Evolutionary conservation across 2,329 filamentous ascomycete genomes (phyloP).

Genomic region (Cladophialophora exuberans): DNA sequence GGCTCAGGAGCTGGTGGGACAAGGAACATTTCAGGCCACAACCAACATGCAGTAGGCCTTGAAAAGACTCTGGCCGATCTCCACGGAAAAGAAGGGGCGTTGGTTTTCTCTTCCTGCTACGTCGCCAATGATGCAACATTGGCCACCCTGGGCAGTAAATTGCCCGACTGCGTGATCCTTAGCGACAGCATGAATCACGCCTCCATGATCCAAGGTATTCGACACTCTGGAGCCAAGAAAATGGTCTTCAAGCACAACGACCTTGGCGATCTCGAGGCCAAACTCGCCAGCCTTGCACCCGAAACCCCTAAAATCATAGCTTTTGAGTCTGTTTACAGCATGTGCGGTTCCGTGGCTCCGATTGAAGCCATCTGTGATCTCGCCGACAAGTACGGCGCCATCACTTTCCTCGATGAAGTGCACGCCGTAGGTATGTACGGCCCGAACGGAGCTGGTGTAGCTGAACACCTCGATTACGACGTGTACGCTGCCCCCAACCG

Average conservation of each 20-base stretch:
- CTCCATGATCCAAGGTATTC: slow-evolving; percentile 99
- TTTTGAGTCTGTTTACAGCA: slow-evolving; percentile 98
- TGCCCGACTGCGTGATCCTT: slow-evolving; percentile 96
- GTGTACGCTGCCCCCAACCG: slow-evolving; percentile 71
- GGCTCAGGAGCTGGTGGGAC: slow-evolving; percentile 94
- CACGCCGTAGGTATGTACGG: slow-evolving; percentile 99
- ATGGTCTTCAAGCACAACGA: slow-evolving; percentile 99
- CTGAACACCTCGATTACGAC: slow-evolving; percentile 95
- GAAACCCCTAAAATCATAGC: slow-evolving; percentile 96
- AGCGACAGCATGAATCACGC: slow-evolving; percentile 97
- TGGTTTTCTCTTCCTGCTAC: slow-evolving; percentile 97
- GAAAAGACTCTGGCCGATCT: slow-evolving; percentile 83
- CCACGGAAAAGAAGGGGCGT: slow-evolving; percentile 86
- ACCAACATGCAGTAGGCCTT: slow-evolving; percentile 85
- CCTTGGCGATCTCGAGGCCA: slow-evolving; percentile 85
- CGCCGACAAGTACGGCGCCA: slow-evolving; percentile 94
- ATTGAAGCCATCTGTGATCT: slow-evolving; percentile 96
- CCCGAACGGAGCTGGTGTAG: slow-evolving; percentile 90
- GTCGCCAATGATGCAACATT: slow-evolving; percentile 97
- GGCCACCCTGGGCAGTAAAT: slow-evolving; percentile 92
- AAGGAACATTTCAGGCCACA: slow-evolving; percentile 96
- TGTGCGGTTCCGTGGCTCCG: slow-evolving; percentile 96
- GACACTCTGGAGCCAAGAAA: slow-evolving; percentile 95
- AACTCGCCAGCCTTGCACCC: slow-evolving; percentile 82
- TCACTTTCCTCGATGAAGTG: slow-evolving; percentile 98